Evolutionary conservation across 2,329 filamentous ascomycete genomes (phyloP).

Genomic region (Allantophomopsis cytisporea): DNA sequence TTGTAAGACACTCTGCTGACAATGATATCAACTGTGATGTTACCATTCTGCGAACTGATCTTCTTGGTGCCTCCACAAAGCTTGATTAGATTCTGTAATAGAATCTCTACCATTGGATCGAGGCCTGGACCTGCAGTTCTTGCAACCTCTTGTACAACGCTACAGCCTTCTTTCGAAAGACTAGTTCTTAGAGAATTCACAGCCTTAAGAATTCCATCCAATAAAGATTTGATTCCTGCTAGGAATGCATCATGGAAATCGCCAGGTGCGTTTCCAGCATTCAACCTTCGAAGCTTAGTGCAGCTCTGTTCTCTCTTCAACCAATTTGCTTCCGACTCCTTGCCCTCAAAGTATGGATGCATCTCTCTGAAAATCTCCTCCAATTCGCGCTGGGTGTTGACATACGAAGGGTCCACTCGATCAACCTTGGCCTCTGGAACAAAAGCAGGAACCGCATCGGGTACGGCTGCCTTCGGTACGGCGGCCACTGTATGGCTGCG

Average conservation of each 20-base stretch:
- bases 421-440: slow-evolving; percentile 52
- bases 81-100: slow-evolving; percentile 83
- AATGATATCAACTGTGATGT: slow-evolving; percentile 67
- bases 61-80: slow-evolving; percentile 85
- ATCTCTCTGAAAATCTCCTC: slow-evolving; percentile 79
- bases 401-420: slow-evolving; percentile 64
- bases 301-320: slow-evolving; percentile 71
- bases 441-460: slow-evolving; percentile 39
- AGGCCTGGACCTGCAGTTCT: slow-evolving; percentile 62
- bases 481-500: slow-evolving; percentile 31
- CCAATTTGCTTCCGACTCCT: slow-evolving; percentile 87
- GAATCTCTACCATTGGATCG: slow-evolving; percentile 79
- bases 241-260: slow-evolving; percentile 66
- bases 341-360: slow-evolving; percentile 71
- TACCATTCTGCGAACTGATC: slow-evolving; percentile 75
- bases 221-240: slow-evolving; percentile 52
- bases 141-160: slow-evolving; percentile 74
- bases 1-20: slow-evolving; percentile 71
- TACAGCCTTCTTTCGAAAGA: slow-evolving; percentile 75
- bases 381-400: slow-evolving; percentile 76
- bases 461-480: slow-evolving; percentile 28
- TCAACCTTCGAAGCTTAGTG: slow-evolving; percentile 60
- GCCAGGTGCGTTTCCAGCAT: slow-evolving; percentile 69
- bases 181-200: slow-evolving; percentile 78
- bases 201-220: slow-evolving; percentile 84